These are phyloP conservation scores for Dictyostelium brefeldianum DNA, from an alignment of 78 protist genomes.

Conservation along the genomic window DNA sequence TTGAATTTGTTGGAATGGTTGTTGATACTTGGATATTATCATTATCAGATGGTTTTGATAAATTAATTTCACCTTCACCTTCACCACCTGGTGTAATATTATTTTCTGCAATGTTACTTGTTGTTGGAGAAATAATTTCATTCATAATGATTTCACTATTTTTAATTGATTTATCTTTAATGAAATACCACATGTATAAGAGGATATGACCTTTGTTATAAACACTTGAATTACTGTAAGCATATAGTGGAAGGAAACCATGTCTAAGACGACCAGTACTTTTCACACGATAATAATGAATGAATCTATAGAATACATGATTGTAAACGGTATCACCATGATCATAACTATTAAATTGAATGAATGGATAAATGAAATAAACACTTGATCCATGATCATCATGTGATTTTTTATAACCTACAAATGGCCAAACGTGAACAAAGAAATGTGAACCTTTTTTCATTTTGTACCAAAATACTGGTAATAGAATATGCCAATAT, in stretches of 20 bases:
- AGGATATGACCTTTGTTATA: not conserved
- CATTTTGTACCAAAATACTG: constrained; percentile 42
- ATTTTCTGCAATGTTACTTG: not conserved
- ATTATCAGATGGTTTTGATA: not conserved
- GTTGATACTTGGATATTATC: not conserved
- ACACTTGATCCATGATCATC: constrained; percentile 10
- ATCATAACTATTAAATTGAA: constrained; percentile 30
- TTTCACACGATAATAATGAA: constrained; percentile 28
- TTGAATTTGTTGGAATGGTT: not conserved
- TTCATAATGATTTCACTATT: not conserved
- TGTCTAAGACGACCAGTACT: not conserved
- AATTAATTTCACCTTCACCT: not conserved
- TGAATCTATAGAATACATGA: constrained; percentile 12
- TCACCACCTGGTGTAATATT: not conserved
- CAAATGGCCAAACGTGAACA: constrained; percentile 58
- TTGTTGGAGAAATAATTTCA: not conserved
- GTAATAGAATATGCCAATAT: not conserved
- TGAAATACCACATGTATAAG: constrained; percentile 53
- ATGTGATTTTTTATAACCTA: constrained; percentile 37
- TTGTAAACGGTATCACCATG: not conserved
- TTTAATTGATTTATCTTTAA: not conserved
- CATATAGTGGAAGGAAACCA: constrained; percentile 26
- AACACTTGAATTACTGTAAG: not conserved
- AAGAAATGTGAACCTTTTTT: not conserved
- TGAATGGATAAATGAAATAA: constrained; percentile 43